A percentile compares a stretch with the other conserved stretches of the same genome.
Evolutionary conservation across 2,329 filamentous ascomycete genomes (phyloP).

Genomic region (Coniochaeta prunicola): DNA sequence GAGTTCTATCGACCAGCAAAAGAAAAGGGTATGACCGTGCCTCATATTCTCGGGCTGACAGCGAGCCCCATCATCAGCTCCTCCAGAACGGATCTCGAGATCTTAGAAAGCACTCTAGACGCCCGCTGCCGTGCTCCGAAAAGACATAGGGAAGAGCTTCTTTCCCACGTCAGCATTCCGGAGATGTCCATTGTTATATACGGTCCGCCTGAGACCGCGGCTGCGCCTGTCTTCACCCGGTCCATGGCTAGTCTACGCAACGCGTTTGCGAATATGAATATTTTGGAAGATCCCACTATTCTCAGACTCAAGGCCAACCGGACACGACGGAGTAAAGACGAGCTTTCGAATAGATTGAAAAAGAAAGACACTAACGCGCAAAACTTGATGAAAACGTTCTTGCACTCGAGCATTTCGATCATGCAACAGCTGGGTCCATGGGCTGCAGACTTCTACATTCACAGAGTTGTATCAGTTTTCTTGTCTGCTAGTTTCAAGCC

Average conservation of each 20-base stretch:
- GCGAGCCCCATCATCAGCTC: conserved; percentile 68
- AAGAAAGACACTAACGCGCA: conserved; percentile 43
- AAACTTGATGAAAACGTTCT: conserved; percentile 49
- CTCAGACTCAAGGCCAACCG: conserved; percentile 34
- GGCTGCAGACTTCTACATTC: conserved; percentile 62
- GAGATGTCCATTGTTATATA: conserved; percentile 34
- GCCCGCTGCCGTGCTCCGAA: conserved; percentile 63
- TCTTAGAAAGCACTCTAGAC: conserved; percentile 63
- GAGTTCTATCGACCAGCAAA: conserved; percentile 57
- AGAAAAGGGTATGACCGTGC: conserved; percentile 32
- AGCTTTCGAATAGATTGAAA: conserved; percentile 29
- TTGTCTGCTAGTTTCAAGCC: conserved; percentile 10
- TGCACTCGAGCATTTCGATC: conserved; percentile 41
- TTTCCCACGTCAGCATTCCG: conserved; percentile 63
- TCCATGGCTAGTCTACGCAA: conserved; percentile 36
- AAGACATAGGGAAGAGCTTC: conserved; percentile 59
- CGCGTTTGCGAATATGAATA: conserved; percentile 39
- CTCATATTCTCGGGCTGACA: conserved; percentile 69
- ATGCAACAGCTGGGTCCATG: conserved; percentile 55
- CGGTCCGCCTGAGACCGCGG: conserved; percentile 9
- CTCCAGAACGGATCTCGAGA: conserved; percentile 44
- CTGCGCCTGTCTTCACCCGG: conserved; percentile 24
- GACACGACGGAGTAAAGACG: conserved; percentile 30
- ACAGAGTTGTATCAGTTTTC: conserved; percentile 33
- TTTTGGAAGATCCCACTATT: conserved; percentile 55